Conservation (phyloP, 768 basidiomycete species). For the Tricholoma terreum region DNA sequence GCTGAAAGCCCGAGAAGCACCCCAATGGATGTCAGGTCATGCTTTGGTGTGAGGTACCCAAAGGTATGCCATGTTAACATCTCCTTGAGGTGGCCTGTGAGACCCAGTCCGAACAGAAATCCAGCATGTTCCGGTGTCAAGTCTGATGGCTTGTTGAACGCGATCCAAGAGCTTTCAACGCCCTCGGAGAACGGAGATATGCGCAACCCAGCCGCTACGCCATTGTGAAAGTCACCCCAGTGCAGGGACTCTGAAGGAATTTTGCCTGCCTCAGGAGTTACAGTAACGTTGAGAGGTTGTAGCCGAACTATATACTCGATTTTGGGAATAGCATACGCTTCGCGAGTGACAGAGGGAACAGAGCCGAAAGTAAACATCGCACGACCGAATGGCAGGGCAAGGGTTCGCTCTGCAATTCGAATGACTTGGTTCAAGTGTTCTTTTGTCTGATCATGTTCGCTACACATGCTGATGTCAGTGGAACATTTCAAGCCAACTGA, state of each 20-base stretch:
- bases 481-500: background rate
- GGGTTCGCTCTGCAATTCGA: conserved; percentile 80
- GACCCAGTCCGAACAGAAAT: conserved; percentile 87
- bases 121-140: conserved; percentile 95
- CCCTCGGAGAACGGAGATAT: conserved; percentile 71
- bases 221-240: conserved; percentile 99
- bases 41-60: conserved; percentile 91
- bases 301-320: conserved; percentile 73
- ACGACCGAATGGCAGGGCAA: conserved; percentile 87
- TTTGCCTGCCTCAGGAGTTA: conserved; percentile 69
- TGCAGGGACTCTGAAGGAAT: conserved; percentile 65
- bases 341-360: conserved; percentile 67
- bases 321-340: conserved; percentile 77
- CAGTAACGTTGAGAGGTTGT: conserved; percentile 66
- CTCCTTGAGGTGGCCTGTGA: conserved; percentile 86
- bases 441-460: conserved; percentile 84
- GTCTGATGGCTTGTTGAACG: conserved; percentile 90
- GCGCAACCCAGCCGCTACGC: conserved; percentile 87
- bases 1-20: conserved; percentile 92
- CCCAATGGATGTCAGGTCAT: conserved; percentile 92
- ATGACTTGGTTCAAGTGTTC: conserved; percentile 82
- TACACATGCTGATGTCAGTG: conserved; percentile 26
- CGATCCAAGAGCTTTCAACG: conserved; percentile 93
- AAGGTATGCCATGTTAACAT: conserved; percentile 96
- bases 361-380: conserved; percentile 92